These are phyloP conservation scores for Rutstroemia sp. DNA, from an alignment of 2,329 filamentous ascomycete species.

Conservation along the genomic window DNA sequence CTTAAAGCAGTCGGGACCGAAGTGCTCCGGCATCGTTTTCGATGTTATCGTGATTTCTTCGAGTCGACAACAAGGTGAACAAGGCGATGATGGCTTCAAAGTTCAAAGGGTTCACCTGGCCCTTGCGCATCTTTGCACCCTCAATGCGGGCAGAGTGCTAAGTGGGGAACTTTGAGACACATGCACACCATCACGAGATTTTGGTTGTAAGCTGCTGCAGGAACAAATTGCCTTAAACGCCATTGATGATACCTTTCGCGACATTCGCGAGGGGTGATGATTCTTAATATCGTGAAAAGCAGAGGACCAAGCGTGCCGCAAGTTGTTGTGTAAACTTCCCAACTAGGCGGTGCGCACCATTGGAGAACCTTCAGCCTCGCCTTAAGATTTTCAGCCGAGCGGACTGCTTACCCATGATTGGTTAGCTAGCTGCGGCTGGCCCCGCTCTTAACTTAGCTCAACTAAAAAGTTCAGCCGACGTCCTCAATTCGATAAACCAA, in stretches of 20 bases:
- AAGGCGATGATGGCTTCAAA: too few species aligned
- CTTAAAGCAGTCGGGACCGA: too few species aligned
- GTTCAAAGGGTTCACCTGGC: too few species aligned
- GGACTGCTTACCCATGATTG: neutral
- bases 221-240: neutral
- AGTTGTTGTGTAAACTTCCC: too few species aligned
- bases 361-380: neutral
- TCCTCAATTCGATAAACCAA: conserved; percentile 1
- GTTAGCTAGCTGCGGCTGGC: neutral
- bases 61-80: too few species aligned
- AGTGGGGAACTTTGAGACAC: conserved; percentile 5
- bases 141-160: neutral
- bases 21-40: too few species aligned
- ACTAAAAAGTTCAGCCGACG: conserved; percentile 9
- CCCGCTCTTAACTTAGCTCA: conserved; percentile 3
- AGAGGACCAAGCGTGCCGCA: neutral
- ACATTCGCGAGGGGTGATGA: neutral
- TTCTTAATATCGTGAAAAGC: neutral
- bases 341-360: neutral
- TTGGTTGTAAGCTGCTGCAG: neutral
- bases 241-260: neutral
- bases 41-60: too few species aligned
- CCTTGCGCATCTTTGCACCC: neutral
- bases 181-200: conserved; percentile 2
- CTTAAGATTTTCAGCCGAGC: neutral